phyloP scores from a whole-genome alignment of 164 flowering plant species.

The Vitis vinifera region ASM3070453v1 NC_081814.1:2348001-2348500 shows the following conservation, averaged over 20 bases:
- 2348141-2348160: constrained; percentile 35
- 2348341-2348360: constrained; percentile 36
- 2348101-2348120: constrained; percentile 53
- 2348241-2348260: background rate
- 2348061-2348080: too few species aligned
- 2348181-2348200: constrained; percentile 53
- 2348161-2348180: constrained; percentile 35
- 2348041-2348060: background rate
- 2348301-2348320: background rate
- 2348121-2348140: constrained; percentile 36
- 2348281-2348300: background rate
- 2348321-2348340: background rate
- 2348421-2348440: constrained; percentile 18
- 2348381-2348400: constrained; percentile 29
- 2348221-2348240: constrained; percentile 4
- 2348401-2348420: constrained; percentile 9
- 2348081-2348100: background rate
- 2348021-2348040: background rate
- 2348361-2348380: constrained; percentile 32
- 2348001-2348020: background rate
- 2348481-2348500: too few species aligned
- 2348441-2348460: background rate
- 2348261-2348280: background rate
- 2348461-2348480: background rate
- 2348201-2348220: constrained; percentile 24